Percentiles rank a stretch among this genome's conserved stretches.
Evolutionary conservation across 2,329 filamentous ascomycete genomes (phyloP).

Genomic region (Trichoderma endophyticum): DNA sequence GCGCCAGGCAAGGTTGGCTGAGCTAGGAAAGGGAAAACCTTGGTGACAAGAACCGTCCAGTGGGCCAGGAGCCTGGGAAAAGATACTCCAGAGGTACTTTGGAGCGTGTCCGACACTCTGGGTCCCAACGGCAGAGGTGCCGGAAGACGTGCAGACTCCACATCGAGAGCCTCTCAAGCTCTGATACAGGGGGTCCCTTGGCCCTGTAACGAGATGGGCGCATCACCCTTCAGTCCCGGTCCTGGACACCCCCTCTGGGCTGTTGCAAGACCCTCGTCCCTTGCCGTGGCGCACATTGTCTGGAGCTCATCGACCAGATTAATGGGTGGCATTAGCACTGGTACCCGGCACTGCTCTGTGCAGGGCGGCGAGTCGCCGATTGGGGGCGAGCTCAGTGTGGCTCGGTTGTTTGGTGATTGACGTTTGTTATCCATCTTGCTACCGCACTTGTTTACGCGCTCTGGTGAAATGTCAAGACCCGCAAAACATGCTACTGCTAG

Average conservation of each 20-base stretch:
- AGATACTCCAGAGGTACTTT: not conserved
- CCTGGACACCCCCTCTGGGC: not conserved
- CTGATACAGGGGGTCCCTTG: not conserved
- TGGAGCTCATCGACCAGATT: not conserved
- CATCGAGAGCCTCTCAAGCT: constrained; percentile 9
- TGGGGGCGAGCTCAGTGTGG: not conserved
- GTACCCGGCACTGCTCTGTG: not conserved
- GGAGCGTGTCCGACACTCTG: not conserved
- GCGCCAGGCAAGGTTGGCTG: not conserved
- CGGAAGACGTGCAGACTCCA: not conserved
- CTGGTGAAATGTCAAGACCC: not conserved
- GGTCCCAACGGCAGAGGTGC: not conserved
- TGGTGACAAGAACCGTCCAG: not conserved
- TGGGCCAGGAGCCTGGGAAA: not conserved
- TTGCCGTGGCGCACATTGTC: constrained; percentile 1
- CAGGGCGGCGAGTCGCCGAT: not conserved
- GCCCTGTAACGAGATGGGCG: not conserved
- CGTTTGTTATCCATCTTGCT: not conserved
- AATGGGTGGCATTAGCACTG: not conserved
- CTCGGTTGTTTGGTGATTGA: not conserved
- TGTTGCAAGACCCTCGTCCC: not conserved
- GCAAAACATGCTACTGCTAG: not conserved
- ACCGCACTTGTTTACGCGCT: not conserved
- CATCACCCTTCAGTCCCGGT: not conserved
- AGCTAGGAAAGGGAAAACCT: not conserved